Percentiles rank a stretch among this genome's conserved stretches.
phyloP scores from a whole-genome alignment of 805 yeast genomes.

The Schwanniomyces occidentalis region DNA sequence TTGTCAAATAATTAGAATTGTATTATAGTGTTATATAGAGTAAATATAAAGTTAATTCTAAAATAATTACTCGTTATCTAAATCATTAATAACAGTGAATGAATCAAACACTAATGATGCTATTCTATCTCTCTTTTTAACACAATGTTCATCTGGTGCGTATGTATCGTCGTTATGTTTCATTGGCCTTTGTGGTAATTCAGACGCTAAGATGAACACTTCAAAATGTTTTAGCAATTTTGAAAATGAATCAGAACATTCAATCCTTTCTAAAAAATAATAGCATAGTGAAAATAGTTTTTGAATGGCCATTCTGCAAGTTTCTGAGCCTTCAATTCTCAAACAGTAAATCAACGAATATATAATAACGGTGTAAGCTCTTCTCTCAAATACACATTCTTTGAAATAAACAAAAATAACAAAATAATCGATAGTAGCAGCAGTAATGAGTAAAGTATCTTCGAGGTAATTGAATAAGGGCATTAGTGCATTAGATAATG shows the following conservation, averaged over 20 bases:
- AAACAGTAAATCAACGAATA: constrained; percentile 12
- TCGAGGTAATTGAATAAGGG: constrained; percentile 20
- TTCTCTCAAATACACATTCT: constrained; percentile 6
- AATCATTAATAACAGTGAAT: constrained; percentile 22
- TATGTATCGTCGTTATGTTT: not conserved
- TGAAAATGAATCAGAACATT: not conserved
- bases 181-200: too few relatives aligned
- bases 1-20: constrained; percentile 13
- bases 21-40: not conserved
- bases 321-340: constrained; percentile 12
- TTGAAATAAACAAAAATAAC: constrained; percentile 10
- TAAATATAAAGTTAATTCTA: not conserved
- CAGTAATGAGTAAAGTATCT: constrained; percentile 12
- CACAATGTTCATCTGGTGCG: not conserved
- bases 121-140: constrained; percentile 12
- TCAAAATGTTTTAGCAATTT: constrained; percentile 1
- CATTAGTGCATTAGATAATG: constrained; percentile 11
- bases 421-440: constrained; percentile 14
- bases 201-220: not conserved
- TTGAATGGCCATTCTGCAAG: constrained; percentile 8
- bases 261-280: not conserved
- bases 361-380: constrained; percentile 7
- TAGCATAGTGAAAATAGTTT: not conserved
- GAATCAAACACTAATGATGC: constrained; percentile 25
- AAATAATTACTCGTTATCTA: constrained; percentile 5